Evolutionary conservation across 371 early-diverging fungal genomes (phyloP), one percentile per base, ranked within the genome.

Genomic region (Lichtheimia hyalospora): DNA sequence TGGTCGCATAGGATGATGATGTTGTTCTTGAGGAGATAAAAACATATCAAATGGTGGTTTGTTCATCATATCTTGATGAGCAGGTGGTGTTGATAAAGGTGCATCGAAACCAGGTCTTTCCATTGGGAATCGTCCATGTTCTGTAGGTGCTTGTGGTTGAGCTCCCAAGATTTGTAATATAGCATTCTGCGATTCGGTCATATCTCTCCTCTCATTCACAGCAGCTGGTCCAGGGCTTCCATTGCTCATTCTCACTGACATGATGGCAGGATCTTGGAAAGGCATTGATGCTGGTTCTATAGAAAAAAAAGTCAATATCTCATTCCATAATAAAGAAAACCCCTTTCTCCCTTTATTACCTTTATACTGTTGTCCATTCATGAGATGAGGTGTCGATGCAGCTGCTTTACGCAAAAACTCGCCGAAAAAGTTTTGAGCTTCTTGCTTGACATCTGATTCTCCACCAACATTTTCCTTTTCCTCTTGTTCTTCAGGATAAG

Each of bases 391-490:
- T 52, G 70, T 75, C 60, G 74, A 54, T 57, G 77, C 76, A 51
- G 90, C 76, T 5, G 90, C 90, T 16, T 88, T 88, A 43, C 88
- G 82, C 60, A 89, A 67, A 54, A 88, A 87, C 16, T 89, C 86
- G 10, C 84, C 86, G 67, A 90, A 81, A 60, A 89, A 87, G 49
- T 77, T 70, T 46, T 90, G 89, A 4, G 87, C 83, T 51, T 84
- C 82, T 7, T 74, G 70, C 43, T 77, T 65, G 15, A 76, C 52
- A 43, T 61, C 57, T 16, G 46, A 5, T 2, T n/a, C 21, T 10
- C 10, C 49, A 13, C 18, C 53, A 34, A 8, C 54, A 39, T 46
- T 10, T n/a, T 28, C 25, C 40, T 58, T 50, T n/a, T 58, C 24
- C n/a, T 39, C 16, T 20, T 60, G 40, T 28, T 57, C 43, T 14